Conservation (phyloP, 257 asterid genomes). For the Capsicum chinense region DNA sequence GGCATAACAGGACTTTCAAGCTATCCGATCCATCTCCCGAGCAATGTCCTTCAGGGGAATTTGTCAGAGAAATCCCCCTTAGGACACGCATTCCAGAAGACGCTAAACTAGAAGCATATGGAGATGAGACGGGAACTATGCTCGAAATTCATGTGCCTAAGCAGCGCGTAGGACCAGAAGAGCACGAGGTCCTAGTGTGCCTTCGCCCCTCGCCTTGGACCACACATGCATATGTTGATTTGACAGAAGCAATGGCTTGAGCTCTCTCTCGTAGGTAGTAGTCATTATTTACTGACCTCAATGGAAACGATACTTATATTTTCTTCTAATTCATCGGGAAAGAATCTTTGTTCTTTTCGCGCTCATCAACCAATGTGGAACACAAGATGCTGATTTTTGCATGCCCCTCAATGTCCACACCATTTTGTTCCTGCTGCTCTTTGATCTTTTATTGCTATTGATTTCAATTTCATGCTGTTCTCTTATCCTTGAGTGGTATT, state of each 20-base stretch:
- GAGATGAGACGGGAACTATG: conserved; percentile 54
- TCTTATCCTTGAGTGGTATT: neutral
- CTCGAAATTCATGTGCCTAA: conserved; percentile 57
- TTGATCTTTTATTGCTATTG: neutral
- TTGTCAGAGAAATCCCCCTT: conserved; percentile 52
- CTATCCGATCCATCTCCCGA: conserved; percentile 56
- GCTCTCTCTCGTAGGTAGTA: conserved; percentile 18
- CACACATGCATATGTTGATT: conserved; percentile 44
- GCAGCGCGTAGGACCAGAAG: conserved; percentile 57
- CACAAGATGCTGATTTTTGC: neutral
- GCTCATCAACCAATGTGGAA: conserved; percentile 29
- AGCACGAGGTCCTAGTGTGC: conserved; percentile 55
- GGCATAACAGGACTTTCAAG: conserved; percentile 50
- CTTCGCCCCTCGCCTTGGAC: conserved; percentile 61
- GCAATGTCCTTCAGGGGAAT: conserved; percentile 59
- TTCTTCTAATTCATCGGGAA: conserved; percentile 25
- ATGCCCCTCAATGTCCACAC: conserved; percentile 29
- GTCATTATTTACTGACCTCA: conserved; percentile 27
- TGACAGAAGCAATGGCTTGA: conserved; percentile 48
- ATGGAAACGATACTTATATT: conserved; percentile 10
- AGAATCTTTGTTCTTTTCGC: neutral
- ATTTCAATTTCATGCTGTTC: neutral
- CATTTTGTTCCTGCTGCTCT: conserved; percentile 24
- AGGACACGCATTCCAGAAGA: conserved; percentile 57
- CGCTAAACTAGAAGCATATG: conserved; percentile 54